phyloP scores from a whole-genome alignment of 805 yeast species.

The Saturnispora sekii region DNA sequence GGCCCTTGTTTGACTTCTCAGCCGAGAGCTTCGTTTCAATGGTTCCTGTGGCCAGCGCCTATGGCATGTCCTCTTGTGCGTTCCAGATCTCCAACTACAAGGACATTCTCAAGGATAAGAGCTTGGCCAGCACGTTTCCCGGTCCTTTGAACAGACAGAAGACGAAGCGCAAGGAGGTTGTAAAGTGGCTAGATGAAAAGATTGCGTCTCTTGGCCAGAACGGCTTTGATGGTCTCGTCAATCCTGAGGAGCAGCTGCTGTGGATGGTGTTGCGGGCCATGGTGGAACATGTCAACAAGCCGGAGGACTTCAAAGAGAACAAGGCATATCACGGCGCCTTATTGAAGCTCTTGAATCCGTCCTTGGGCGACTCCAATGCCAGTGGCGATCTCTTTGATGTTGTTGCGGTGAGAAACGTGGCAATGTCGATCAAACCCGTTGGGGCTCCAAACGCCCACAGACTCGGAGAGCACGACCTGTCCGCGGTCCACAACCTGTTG shows the following conservation, averaged over 20 bases:
- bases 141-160: conserved; percentile 56
- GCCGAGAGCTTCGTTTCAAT: conserved; percentile 36
- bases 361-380: conserved; percentile 17
- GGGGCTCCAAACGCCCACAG: conserved; percentile 21
- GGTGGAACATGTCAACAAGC: conserved; percentile 17
- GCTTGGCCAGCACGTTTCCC: conserved; percentile 48
- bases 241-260: conserved; percentile 16
- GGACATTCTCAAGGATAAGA: conserved; percentile 31
- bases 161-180: conserved; percentile 56
- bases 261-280: conserved; percentile 23
- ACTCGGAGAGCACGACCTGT: conserved; percentile 19
- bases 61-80: conserved; percentile 23
- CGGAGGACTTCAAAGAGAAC: conserved; percentile 21
- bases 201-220: conserved; percentile 15
- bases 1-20: conserved; percentile 69
- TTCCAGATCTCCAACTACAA: conserved; percentile 31
- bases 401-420: conserved; percentile 11
- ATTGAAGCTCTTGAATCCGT: conserved; percentile 35
- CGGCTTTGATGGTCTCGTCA: conserved; percentile 11
- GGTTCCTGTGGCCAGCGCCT: conserved; percentile 34
- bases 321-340: conserved; percentile 25
- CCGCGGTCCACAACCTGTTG: conserved; percentile 29
- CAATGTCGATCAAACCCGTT: conserved; percentile 7
- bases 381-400: conserved; percentile 14
- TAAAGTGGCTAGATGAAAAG: conserved; percentile 50